These are phyloP conservation scores for Geotrichum klebahnii DNA, from an alignment of 1,139 yeast genomes.

Conservation along the genomic window DNA sequence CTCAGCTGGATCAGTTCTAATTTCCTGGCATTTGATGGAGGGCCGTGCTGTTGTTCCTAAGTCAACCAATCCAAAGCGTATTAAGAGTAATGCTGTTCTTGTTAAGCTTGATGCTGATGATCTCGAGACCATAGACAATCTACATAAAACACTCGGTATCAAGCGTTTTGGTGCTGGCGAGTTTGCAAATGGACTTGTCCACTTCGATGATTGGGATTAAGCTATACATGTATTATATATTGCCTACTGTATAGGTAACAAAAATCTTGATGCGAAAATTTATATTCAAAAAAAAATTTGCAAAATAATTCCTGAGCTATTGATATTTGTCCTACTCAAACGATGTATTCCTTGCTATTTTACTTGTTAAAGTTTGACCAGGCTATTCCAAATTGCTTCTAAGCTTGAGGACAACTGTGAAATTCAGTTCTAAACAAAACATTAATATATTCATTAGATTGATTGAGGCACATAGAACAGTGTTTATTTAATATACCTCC, in stretches of 20 bases:
- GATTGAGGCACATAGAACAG: not conserved
- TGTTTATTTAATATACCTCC: not conserved
- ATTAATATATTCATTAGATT: not conserved
- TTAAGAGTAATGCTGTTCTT: slow-evolving; percentile 53
- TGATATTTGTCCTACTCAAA: too few species aligned
- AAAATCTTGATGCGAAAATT: too few species aligned
- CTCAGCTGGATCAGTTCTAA: slow-evolving; percentile 56
- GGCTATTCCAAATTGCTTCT: too few species aligned
- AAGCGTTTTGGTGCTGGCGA: slow-evolving; percentile 48
- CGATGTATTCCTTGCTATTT: too few species aligned
- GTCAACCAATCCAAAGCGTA: slow-evolving; percentile 60
- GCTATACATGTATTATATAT: not conserved
- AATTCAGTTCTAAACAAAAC: not conserved
- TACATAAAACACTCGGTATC: slow-evolving; percentile 48
- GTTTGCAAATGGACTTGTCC: slow-evolving; percentile 33
- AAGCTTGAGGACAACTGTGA: too few species aligned
- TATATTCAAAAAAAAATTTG: too few species aligned
- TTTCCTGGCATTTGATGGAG: slow-evolving; percentile 71
- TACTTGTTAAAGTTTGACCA: too few species aligned
- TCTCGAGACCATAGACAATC: slow-evolving; percentile 46
- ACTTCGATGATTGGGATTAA: slow-evolving; percentile 39
- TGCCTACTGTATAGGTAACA: too few species aligned
- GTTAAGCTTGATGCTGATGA: slow-evolving; percentile 56
- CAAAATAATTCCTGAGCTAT: too few species aligned
- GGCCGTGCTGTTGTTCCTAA: slow-evolving; percentile 74